A percentile compares a stretch with the other conserved stretches of the same genome.
phyloP scores from a whole-genome alignment of 2,329 filamentous ascomycete species.

The Aspergillus vadensis region DNA sequence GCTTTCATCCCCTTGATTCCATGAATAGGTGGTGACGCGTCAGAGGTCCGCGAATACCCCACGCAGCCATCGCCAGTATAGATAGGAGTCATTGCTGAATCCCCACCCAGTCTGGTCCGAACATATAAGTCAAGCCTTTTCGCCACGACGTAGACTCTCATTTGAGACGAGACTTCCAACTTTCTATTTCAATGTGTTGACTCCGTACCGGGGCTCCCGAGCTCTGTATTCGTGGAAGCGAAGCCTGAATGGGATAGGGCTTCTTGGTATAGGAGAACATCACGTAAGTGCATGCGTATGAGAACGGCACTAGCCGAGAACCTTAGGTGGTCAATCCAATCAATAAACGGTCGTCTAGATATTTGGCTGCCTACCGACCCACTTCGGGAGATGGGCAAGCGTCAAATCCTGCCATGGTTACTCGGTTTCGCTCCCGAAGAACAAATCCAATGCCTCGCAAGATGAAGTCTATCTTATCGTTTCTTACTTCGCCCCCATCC shows the following conservation, averaged over 20 bases:
- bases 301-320: not conserved
- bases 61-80: not conserved
- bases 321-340: not conserved
- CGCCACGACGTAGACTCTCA: no score
- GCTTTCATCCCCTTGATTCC: not conserved
- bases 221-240: not conserved
- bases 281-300: not conserved
- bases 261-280: not conserved
- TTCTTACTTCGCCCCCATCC: not conserved
- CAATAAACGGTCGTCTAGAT: not conserved
- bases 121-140: no score
- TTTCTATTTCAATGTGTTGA: not conserved
- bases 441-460: not conserved
- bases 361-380: not conserved
- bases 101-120: not conserved
- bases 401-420: not conserved
- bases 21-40: not conserved
- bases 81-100: not conserved
- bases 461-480: not conserved
- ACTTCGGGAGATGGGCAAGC: not conserved
- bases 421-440: not conserved
- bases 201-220: not conserved
- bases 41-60: not conserved
- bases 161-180: no score
- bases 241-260: not conserved